These are phyloP conservation scores for Diaporthe ampelina DNA, from an alignment of 2,329 filamentous ascomycete genomes.

Conservation along the genomic window DNA sequence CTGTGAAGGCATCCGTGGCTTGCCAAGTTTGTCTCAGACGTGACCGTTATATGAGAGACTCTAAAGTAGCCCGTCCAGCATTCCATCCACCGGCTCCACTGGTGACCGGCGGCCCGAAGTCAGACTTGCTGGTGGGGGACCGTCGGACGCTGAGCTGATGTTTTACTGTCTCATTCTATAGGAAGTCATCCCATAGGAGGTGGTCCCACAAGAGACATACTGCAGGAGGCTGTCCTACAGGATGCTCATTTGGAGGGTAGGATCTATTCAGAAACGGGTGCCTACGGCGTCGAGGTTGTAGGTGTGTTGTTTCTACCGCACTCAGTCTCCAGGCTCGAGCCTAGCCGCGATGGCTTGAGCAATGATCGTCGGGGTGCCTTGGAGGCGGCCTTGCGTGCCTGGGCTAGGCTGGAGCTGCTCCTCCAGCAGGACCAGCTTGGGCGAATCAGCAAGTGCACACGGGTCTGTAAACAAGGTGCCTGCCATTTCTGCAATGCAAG, in stretches of 20 bases:
- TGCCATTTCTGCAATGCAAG: conserved; percentile 6
- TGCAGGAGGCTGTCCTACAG: no score
- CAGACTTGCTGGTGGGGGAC: not conserved
- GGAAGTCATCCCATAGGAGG: no score
- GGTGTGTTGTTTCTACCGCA: no score
- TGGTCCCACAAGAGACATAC: no score
- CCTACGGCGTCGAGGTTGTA: no score
- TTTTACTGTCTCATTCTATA: not conserved
- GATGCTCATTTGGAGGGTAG: no score
- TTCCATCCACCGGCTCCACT: not conserved
- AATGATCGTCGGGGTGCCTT: not conserved
- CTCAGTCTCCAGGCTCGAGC: not conserved
- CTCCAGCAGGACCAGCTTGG: not conserved
- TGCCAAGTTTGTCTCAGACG: conserved; percentile 21
- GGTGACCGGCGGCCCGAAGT: not conserved
- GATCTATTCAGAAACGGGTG: no score
- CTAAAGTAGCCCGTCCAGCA: not conserved
- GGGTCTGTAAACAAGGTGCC: not conserved
- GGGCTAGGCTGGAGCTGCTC: not conserved
- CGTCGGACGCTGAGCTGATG: not conserved
- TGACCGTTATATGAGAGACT: not conserved
- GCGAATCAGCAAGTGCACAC: not conserved
- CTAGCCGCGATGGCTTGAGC: not conserved
- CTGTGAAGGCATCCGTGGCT: conserved; percentile 3
- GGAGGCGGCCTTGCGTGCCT: not conserved